Conservation (phyloP, 2,329 filamentous ascomycete species). For the Phaeoacremonium minimum region DNA sequence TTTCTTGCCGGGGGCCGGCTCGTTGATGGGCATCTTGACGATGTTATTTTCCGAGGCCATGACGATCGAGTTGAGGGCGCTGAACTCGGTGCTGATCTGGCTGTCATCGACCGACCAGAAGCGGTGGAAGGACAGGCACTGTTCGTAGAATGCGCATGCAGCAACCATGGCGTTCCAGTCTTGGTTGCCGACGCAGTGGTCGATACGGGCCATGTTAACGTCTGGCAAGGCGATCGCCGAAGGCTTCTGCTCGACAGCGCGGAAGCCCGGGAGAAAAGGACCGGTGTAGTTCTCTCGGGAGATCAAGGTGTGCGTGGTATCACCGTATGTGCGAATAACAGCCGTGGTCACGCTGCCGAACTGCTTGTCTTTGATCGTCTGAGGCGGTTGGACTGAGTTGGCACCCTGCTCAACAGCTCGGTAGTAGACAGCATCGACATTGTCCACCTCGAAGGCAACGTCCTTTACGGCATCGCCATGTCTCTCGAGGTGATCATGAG, state of each 20-base stretch:
- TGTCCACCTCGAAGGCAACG: slow-evolving; percentile 91
- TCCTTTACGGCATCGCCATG: slow-evolving; percentile 96
- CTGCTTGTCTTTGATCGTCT: slow-evolving; percentile 48
- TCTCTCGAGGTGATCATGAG: slow-evolving; percentile 76
- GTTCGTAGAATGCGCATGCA: slow-evolving; percentile 73
- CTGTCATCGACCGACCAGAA: slow-evolving; percentile 97
- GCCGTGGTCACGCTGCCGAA: slow-evolving; percentile 67
- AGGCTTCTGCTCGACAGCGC: slow-evolving; percentile 39
- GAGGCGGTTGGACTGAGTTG: slow-evolving; percentile 58
- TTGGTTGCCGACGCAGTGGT: slow-evolving; percentile 97
- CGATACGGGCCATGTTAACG: slow-evolving; percentile 70
- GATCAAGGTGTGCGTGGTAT: slow-evolving; percentile 91
- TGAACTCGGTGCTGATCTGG: slow-evolving; percentile 90
- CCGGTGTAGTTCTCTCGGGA: slow-evolving; percentile 68
- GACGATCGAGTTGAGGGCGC: slow-evolving; percentile 81
- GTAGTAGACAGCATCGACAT: slow-evolving; percentile 74
- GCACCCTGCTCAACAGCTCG: slow-evolving; percentile 66
- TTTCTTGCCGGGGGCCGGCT: slow-evolving; percentile 85
- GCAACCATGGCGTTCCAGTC: slow-evolving; percentile 83
- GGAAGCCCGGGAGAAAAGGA: slow-evolving; percentile 79
- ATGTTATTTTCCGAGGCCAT: slow-evolving; percentile 82
- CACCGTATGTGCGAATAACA: slow-evolving; percentile 86
- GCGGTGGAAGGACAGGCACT: slow-evolving; percentile 85
- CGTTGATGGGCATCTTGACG: slow-evolving; percentile 99
- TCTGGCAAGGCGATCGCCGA: slow-evolving; percentile 48